phyloP scores from a whole-genome alignment of 805 yeast species.

The Monosporozyma yasuniensis region DNA sequence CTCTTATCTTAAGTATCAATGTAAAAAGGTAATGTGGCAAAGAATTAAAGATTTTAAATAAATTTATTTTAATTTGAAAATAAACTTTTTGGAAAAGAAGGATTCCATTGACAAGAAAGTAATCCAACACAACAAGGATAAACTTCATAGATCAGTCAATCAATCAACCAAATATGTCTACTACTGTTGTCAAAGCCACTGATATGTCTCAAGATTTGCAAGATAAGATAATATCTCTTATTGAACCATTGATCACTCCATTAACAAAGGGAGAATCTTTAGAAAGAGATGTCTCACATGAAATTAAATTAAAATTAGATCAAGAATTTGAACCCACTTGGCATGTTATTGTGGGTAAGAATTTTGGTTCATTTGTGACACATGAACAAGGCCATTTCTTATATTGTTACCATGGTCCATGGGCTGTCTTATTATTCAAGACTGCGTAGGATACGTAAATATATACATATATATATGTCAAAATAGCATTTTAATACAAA shows the following conservation, averaged over 20 bases:
- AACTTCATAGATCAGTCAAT: too few species aligned
- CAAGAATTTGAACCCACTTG: slow-evolving; percentile 58
- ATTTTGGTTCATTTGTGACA: slow-evolving; percentile 71
- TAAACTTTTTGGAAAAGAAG: neutral
- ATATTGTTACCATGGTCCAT: slow-evolving; percentile 60
- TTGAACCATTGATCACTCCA: slow-evolving; percentile 13
- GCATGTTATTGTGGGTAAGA: slow-evolving; percentile 76
- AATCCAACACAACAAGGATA: too few species aligned
- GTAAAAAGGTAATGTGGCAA: neutral
- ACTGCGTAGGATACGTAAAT: slow-evolving; percentile 47
- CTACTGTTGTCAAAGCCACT: slow-evolving; percentile 1
- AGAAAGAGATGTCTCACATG: slow-evolving; percentile 51
- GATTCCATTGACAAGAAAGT: too few species aligned
- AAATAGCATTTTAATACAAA: too few species aligned
- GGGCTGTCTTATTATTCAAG: slow-evolving; percentile 62
- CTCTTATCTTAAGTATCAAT: neutral
- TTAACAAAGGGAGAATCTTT: slow-evolving; percentile 18
- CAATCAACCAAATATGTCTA: slow-evolving; percentile 5
- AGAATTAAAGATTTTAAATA: neutral
- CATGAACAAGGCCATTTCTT: slow-evolving; percentile 68
- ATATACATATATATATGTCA: neutral
- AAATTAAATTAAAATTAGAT: slow-evolving; percentile 57
- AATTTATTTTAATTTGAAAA: neutral
- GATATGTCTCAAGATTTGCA: slow-evolving; percentile 32
- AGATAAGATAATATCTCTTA: neutral